phyloP scores from a whole-genome alignment of 140 eudicot genomes.

The Artemisia princeps region DNA sequence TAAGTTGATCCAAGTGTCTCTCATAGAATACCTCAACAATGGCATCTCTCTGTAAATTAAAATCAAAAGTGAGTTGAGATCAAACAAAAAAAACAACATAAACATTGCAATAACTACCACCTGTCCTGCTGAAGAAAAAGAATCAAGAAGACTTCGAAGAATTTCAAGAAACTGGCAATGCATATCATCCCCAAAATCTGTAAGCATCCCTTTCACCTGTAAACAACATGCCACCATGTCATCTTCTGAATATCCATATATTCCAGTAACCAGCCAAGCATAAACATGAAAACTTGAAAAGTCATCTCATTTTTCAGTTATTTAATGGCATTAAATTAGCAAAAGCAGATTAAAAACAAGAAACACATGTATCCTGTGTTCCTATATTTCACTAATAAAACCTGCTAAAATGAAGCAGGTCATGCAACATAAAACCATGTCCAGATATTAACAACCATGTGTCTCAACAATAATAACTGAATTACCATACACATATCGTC shows the following conservation, averaged over 20 bases:
- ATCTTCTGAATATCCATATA: constrained; percentile 2
- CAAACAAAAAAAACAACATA: background rate
- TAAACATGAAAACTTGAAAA: too few species aligned
- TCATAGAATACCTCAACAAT: constrained; percentile 77
- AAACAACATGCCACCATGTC: constrained; percentile 16
- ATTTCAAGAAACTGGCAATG: constrained; percentile 95
- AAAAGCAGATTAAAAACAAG: too few species aligned
- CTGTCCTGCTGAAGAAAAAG: constrained; percentile 68
- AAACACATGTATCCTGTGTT: too few species aligned
- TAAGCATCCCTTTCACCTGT: constrained; percentile 89
- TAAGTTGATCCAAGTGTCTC: constrained; percentile 72
- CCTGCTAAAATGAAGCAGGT: too few species aligned
- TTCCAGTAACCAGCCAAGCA: too few species aligned
- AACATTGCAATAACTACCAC: constrained; percentile 18
- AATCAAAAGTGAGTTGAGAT: constrained; percentile 4
- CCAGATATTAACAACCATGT: too few species aligned
- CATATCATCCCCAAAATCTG: constrained; percentile 97
- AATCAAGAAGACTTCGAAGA: constrained; percentile 77
- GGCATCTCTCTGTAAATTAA: constrained; percentile 56
- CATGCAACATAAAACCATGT: too few species aligned
- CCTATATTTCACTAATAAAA: too few species aligned
- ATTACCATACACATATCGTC: background rate
- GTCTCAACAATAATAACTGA: constrained; percentile 2
- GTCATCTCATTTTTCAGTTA: too few species aligned
- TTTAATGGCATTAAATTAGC: too few species aligned